Evolutionary conservation across 2,329 filamentous ascomycete genomes (phyloP), one percentile per base, ranked within the genome.

Genomic region (Botrytis porri): DNA sequence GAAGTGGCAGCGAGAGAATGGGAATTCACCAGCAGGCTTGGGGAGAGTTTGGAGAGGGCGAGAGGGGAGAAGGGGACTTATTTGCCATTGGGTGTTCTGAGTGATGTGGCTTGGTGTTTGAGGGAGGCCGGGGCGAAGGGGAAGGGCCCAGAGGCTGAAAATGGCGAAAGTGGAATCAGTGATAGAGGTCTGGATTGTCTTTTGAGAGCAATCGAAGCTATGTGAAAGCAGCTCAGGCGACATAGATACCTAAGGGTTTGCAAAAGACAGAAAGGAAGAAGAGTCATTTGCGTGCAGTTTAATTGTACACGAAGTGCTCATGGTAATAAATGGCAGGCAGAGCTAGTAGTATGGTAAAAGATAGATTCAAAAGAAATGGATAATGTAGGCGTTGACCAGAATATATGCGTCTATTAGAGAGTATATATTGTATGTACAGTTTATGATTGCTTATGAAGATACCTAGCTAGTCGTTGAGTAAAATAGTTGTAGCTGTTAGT

Each of bases 11-110:
- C 96, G 1, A 90, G 87, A 77, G 93, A 94, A 79, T 98, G 96
- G 94, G 96, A 99, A 84, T 94, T 98, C 82, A 98, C 96, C 0
- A 95, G 93, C 77, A 87, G 94, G 32, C 86, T 98, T 75, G 96
- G 94, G 82, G 94, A 97, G 82, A 95, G 74, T 54, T n/a, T 75
- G 64, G 69, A 75, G 67, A 71, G 70, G 78, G 93, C 92, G 22
- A 93, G 91, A 81, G 65, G 65, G 18, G 65, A 66, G 20, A 90
- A 89, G 32, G 92, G 91, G 9, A 93, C 91, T 65, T 95, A 95
- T 79, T 89, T 98, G 73, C 94, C 94, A 0, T 83, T 98, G 25
- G 95, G 95, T 0, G 84, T 97, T 78, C 88, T 96, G 81, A 98
- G 95, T 80, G 95, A 98, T 84, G 87, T 98, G 61, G 91, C 92